phyloP scores from a whole-genome alignment of 2,329 filamentous ascomycete species.

The Apiospora pterosperma region DNA sequence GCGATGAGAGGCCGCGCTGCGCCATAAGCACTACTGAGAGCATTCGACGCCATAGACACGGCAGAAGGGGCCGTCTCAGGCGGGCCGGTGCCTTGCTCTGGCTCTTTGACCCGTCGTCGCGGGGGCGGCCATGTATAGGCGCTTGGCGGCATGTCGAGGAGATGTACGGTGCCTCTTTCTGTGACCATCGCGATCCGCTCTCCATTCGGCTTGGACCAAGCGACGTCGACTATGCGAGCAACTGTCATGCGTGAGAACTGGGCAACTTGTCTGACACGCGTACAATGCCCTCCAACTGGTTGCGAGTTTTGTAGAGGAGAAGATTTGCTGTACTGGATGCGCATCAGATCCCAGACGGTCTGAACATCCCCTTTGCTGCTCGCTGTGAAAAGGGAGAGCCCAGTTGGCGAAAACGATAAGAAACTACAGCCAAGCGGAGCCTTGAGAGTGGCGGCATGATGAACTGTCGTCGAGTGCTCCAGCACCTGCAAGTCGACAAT shows the following conservation, averaged over 20 bases:
- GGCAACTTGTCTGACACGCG: slow-evolving; percentile 76
- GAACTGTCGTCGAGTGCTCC: slow-evolving; percentile 45
- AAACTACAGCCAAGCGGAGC: slow-evolving; percentile 75
- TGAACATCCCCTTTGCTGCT: slow-evolving; percentile 83
- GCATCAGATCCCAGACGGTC: slow-evolving; percentile 76
- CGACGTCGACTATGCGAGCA: slow-evolving; percentile 84
- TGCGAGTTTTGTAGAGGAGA: slow-evolving; percentile 54
- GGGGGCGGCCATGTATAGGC: slow-evolving; percentile 87
- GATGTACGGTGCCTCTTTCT: slow-evolving; percentile 90
- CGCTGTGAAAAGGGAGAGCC: slow-evolving; percentile 71
- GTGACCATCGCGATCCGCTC: slow-evolving; percentile 87
- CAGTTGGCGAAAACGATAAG: slow-evolving; percentile 72
- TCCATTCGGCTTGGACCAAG: slow-evolving; percentile 78
- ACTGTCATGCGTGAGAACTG: slow-evolving; percentile 90
- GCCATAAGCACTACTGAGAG: slow-evolving; percentile 67
- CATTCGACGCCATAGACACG: slow-evolving; percentile 67
- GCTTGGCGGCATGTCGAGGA: slow-evolving; percentile 79
- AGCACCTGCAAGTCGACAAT: slow-evolving; percentile 68
- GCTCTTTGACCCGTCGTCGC: slow-evolving; percentile 44
- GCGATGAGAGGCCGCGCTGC: slow-evolving; percentile 60
- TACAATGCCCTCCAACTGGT: slow-evolving; percentile 44
- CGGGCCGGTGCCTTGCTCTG: slow-evolving; percentile 42
- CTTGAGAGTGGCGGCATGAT: slow-evolving; percentile 68
- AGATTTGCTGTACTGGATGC: slow-evolving; percentile 59
- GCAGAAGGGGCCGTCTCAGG: slow-evolving; percentile 51